phyloP scores from a whole-genome alignment of 345 rosid species.

The Citrus sinensis region DVS_A1.0 CM039164.1:1329501-1330000 shows the following conservation, averaged over 20 bases:
- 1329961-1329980: slow-evolving; percentile 11
- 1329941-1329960: slow-evolving; percentile 46
- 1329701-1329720: neutral
- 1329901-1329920: neutral
- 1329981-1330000: slow-evolving; percentile 24
- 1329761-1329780: slow-evolving; percentile 12
- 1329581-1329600: neutral
- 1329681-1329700: slow-evolving; percentile 5
- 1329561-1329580: too few relatives aligned
- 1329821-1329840: neutral
- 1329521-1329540: fast-evolving
- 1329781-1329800: neutral
- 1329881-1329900: slow-evolving; percentile 12
- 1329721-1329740: neutral
- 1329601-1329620: neutral
- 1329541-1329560: too few relatives aligned
- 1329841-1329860: neutral
- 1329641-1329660: neutral
- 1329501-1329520: too few relatives aligned
- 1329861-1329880: neutral
- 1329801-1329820: neutral
- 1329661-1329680: neutral
- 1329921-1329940: slow-evolving; percentile 28
- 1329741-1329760: slow-evolving; percentile 5
- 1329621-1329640: neutral